Evolutionary conservation across 257 asterid genomes (phyloP).

Genomic region (Gynochthodes officinalis): DNA sequence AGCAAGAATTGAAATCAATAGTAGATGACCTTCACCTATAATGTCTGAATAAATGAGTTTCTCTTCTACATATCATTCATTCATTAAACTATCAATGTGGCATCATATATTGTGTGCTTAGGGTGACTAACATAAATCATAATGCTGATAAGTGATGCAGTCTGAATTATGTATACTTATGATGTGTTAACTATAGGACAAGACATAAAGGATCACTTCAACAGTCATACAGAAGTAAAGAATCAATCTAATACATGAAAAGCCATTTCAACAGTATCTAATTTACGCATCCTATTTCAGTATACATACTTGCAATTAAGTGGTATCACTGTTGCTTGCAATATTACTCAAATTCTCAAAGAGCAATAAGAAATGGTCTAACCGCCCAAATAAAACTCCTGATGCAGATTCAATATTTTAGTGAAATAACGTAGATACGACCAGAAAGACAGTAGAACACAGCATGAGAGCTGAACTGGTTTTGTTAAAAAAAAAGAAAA

Average conservation of each 20-base stretch:
- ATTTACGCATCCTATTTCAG: too few relatives aligned
- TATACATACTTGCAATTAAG: not conserved
- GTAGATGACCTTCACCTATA: not conserved
- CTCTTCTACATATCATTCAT: too few relatives aligned
- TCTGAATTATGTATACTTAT: too few relatives aligned
- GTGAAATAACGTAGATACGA: not conserved
- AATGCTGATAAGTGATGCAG: not conserved
- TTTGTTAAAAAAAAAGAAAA: too few relatives aligned
- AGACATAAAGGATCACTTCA: not conserved
- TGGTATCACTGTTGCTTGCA: not conserved
- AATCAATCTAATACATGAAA: not conserved
- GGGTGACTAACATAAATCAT: not conserved
- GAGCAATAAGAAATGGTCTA: not conserved
- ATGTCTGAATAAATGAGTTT: not conserved
- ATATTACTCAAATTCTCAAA: not conserved
- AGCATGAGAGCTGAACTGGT: too few relatives aligned
- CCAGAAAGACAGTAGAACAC: too few relatives aligned
- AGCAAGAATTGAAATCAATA: not conserved
- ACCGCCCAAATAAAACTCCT: not conserved
- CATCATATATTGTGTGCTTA: not conserved
- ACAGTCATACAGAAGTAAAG: not conserved
- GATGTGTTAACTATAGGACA: not conserved
- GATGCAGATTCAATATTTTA: not conserved
- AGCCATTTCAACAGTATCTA: not conserved
- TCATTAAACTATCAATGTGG: not conserved